Evolutionary conservation across 1,284 basidiomycete species (phyloP).

Genomic region (Acaromyces ingoldii): DNA sequence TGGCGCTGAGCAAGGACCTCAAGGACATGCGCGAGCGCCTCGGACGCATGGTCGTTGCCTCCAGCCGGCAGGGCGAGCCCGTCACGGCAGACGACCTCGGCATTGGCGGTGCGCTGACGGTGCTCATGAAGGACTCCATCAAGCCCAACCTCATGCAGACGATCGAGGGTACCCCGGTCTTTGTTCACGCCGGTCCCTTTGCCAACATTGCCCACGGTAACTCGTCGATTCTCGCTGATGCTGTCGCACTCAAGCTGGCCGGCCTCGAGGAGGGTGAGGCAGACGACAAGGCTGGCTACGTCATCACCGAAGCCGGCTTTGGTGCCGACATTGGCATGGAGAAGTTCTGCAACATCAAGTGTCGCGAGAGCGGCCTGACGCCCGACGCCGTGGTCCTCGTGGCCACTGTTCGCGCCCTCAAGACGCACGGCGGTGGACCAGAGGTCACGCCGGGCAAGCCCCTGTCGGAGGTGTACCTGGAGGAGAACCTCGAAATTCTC

Average conservation of each 20-base stretch:
- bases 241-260: conserved; percentile 91
- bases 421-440: conserved; percentile 98
- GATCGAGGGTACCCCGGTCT: conserved; percentile 94
- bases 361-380: conserved; percentile 81
- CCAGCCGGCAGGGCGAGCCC: conserved; percentile 81
- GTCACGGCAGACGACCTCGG: conserved; percentile 96
- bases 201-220: conserved; percentile 99
- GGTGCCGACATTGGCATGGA: conserved; percentile 86
- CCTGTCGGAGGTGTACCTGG: conserved; percentile 85
- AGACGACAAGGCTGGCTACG: conserved; percentile 77
- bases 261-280: conserved; percentile 90
- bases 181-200: conserved; percentile 97
- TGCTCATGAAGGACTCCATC: conserved; percentile 98
- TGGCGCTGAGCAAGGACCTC: conserved; percentile 81
- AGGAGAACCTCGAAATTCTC: conserved; percentile 85
- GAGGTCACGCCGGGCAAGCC: conserved; percentile 95
- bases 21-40: conserved; percentile 86
- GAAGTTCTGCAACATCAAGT: conserved; percentile 99
- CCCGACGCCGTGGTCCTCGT: conserved; percentile 95
- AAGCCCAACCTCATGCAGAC: conserved; percentile 99
- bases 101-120: conserved; percentile 89
- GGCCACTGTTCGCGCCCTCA: conserved; percentile 92
- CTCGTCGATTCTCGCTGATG: conserved; percentile 94
- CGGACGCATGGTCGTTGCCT: conserved; percentile 95
- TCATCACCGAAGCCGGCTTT: conserved; percentile 96